phyloP scores from a whole-genome alignment of 345 rosid genomes.

The Odontarrhena argentea region DNA sequence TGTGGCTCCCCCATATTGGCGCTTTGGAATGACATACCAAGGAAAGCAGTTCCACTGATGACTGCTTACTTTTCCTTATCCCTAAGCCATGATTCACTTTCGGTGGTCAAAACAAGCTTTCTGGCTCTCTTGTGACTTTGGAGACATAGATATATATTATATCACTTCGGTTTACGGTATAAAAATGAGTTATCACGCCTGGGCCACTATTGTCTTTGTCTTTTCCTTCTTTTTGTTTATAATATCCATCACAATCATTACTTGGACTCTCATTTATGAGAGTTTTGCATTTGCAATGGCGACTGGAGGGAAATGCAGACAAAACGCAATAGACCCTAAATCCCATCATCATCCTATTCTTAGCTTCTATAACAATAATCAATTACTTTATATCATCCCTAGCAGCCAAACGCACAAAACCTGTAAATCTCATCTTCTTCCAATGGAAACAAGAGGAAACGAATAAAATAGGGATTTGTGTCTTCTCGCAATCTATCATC shows the following conservation, averaged over 20 bases:
- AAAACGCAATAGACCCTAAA: background rate
- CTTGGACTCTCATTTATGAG: constrained; percentile 3
- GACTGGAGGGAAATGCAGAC: constrained; percentile 2
- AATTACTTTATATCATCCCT: constrained; percentile 27
- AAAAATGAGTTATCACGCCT: background rate
- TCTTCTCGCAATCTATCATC: constrained; percentile 29
- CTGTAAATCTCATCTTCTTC: constrained; percentile 21
- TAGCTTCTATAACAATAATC: constrained; percentile 27
- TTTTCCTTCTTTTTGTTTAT: background rate
- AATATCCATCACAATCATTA: constrained; percentile 5
- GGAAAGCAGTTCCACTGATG: constrained; percentile 70
- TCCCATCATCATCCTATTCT: constrained; percentile 7
- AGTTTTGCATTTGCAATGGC: constrained; percentile 21
- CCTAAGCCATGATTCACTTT: constrained; percentile 26
- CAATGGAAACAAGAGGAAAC: background rate
- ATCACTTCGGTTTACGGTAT: constrained; percentile 22
- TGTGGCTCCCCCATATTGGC: constrained; percentile 85
- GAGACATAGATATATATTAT: background rate
- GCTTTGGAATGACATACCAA: constrained; percentile 76
- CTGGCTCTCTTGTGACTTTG: constrained; percentile 13
- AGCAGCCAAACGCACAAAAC: constrained; percentile 14
- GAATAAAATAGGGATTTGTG: constrained; percentile 17
- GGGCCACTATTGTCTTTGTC: background rate
- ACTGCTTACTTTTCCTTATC: constrained; percentile 11
- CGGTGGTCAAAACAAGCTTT: constrained; percentile 16